These are phyloP conservation scores for Emericellopsis terricola DNA, from an alignment of 495 filamentous ascomycete genomes.

Conservation along the genomic window DNA sequence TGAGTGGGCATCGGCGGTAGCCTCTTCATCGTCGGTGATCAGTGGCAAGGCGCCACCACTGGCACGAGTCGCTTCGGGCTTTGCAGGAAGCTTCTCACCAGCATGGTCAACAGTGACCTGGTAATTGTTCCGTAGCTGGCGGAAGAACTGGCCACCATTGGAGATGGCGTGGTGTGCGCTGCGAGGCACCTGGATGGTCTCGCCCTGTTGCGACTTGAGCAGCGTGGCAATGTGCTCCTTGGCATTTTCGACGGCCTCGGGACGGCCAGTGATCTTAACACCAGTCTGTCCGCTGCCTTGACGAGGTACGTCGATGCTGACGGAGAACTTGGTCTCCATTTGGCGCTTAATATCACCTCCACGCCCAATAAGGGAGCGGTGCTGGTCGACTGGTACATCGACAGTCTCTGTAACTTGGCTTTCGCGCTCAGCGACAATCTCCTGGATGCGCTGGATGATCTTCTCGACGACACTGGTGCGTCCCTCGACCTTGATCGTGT, in stretches of 20 bases:
- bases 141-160: constrained; percentile 87
- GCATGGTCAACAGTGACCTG: constrained; percentile 81
- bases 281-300: constrained; percentile 48
- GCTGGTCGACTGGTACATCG: constrained; percentile 73
- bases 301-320: constrained; percentile 79
- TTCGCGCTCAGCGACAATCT: constrained; percentile 60
- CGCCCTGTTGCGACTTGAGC: constrained; percentile 73
- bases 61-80: constrained; percentile 28
- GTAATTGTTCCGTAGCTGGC: constrained; percentile 61
- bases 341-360: constrained; percentile 70
- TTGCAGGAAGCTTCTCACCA: constrained; percentile 54
- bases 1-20: constrained; percentile 43
- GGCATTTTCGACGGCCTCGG: constrained; percentile 61
- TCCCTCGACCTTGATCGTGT: constrained; percentile 73
- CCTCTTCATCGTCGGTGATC: constrained; percentile 67
- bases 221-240: constrained; percentile 65
- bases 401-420: constrained; percentile 57
- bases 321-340: constrained; percentile 78
- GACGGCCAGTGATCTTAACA: constrained; percentile 69
- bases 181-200: constrained; percentile 65
- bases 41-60: constrained; percentile 51
- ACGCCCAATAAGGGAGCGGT: constrained; percentile 77
- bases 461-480: constrained; percentile 67
- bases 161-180: constrained; percentile 66
- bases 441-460: constrained; percentile 65